These are phyloP conservation scores for Beta lomatogona DNA, from an alignment of 179 eudicot genomes.

Conservation along the genomic window DNA sequence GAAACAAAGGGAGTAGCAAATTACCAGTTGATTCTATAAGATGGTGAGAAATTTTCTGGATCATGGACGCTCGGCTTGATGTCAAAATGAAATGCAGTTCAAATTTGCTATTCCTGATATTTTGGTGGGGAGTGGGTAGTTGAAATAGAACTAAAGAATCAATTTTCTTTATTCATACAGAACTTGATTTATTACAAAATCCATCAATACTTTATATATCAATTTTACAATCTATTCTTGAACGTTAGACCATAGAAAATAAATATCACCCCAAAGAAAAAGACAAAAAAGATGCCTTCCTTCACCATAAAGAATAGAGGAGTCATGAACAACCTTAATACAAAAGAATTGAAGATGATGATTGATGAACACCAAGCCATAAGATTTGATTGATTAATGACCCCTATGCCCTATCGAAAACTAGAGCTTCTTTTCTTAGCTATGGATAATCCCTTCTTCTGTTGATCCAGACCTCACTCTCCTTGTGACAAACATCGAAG, in stretches of 20 bases:
- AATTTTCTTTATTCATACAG: conserved; percentile 1
- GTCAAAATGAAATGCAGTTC: too few relatives aligned
- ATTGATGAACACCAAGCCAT: background rate
- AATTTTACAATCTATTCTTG: background rate
- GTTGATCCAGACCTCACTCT: conserved; percentile 10
- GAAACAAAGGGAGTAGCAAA: too few relatives aligned
- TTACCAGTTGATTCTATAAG: too few relatives aligned
- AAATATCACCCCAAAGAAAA: background rate
- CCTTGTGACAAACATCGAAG: conserved; percentile 50
- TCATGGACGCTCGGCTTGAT: too few relatives aligned
- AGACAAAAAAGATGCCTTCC: background rate
- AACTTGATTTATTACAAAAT: conserved; percentile 8
- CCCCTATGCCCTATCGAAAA: conserved; percentile 3
- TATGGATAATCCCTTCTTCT: background rate
- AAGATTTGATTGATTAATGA: background rate
- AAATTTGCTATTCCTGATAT: too few relatives aligned
- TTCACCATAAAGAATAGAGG: conserved; percentile 4
- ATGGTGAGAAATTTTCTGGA: too few relatives aligned
- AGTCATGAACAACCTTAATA: conserved; percentile 17
- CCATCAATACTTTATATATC: background rate
- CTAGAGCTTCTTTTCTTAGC: conserved; percentile 2
- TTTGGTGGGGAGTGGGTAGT: background rate
- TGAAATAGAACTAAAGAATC: background rate
- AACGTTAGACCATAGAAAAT: background rate
- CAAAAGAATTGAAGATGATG: conserved; percentile 30